Evolutionary conservation across 768 basidiomycete species (phyloP).

Genomic region (Boletus fagicola): DNA sequence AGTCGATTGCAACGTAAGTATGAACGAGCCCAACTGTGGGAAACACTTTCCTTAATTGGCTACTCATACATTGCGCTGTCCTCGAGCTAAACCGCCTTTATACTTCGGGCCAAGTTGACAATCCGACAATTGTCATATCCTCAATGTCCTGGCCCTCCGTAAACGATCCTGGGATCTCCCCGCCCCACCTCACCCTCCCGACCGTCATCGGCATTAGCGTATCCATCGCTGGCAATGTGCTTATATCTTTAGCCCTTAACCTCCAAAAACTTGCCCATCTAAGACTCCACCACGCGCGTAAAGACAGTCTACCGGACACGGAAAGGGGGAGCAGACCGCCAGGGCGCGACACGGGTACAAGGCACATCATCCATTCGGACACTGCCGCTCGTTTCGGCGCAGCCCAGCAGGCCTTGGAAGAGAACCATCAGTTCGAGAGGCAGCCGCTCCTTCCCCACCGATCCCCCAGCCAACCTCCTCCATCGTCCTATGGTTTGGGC

Average conservation of each 20-base stretch:
- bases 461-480: conserved; percentile 20
- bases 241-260: conserved; percentile 90
- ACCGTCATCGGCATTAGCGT: conserved; percentile 77
- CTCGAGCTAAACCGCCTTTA: too few relatives aligned
- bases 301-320: conserved; percentile 10
- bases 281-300: conserved; percentile 49
- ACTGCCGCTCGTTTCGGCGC: background rate
- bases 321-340: conserved; percentile 16
- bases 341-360: background rate
- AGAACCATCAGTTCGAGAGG: conserved; percentile 18
- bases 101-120: too few relatives aligned
- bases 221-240: conserved; percentile 79
- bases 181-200: conserved; percentile 54
- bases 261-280: conserved; percentile 90
- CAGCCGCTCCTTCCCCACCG: conserved; percentile 31
- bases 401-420: conserved; percentile 10
- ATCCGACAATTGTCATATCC: background rate
- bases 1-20: background rate
- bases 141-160: conserved; percentile 16
- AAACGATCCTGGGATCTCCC: conserved; percentile 35
- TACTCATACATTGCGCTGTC: too few relatives aligned
- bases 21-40: conserved; percentile 13
- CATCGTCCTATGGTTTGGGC: conserved; percentile 20
- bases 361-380: conserved; percentile 1
- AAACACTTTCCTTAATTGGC: conserved; percentile 16